Base-by-base conservation (phyloP, 106 monocot genomes). In the Dioscorea zingiberensis region DNA sequence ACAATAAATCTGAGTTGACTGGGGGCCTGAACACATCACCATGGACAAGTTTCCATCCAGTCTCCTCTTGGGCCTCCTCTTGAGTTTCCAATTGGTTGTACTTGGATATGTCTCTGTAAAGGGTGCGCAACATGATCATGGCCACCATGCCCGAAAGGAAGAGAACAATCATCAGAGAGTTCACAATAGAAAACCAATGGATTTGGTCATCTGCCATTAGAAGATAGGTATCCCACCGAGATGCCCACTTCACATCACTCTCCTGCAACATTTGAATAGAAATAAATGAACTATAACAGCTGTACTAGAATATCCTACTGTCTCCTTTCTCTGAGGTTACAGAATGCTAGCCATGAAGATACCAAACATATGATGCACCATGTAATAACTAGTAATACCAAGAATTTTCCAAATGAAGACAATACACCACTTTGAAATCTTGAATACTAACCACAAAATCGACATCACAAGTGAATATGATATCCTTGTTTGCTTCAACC, bases 401-500 rank as follows among this genome's bases (percentile, higher is more conserved):
- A 51, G 51, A 9, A 25, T 48, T 25, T 26, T 13, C 8, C 23
- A 26, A 32, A 55, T 14, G 32, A 22, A 27, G 1, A 66, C 18
- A 6, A 8, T 29, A 2, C n/a, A 55, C 18, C 4, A 19, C 51
- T 51, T 1, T 51, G 46, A 8, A 47, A 47, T 47, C 9, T 48
- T 65, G 24, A 15, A 8, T 29, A 28, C 66, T 63, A 44, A 89
- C 97, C 97, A 81, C 53, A 60, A 97, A 97, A 23, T 85, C 83
- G 28, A 92, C 81, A 71, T 97, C 88, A 75, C 86, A 97, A 16
- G 92, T 92, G 77, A 97, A 97, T 70, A 97, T 81, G 30, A 97
- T 92, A 25, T 97, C 88, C 29, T 77, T 83, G 30, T 84, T 88
- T 23, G 60, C 83, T 65, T 86, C 88, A 13, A 97, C 86, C 75